phyloP scores from a whole-genome alignment of 805 yeast species.

The Lachancea sp. region DNA sequence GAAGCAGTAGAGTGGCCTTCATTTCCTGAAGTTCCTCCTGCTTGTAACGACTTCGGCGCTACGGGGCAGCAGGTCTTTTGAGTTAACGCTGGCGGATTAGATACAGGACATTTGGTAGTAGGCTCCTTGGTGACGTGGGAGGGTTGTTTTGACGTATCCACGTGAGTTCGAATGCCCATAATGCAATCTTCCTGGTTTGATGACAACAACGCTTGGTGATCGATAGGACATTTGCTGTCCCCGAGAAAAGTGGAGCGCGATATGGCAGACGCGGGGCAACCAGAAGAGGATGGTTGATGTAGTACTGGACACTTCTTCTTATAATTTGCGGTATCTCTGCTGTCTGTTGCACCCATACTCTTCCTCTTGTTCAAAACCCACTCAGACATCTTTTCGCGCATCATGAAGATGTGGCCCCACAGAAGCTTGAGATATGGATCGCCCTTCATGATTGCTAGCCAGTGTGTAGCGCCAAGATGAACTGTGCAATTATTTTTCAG shows the following conservation, averaged over 20 bases:
- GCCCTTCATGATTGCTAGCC: conserved; percentile 54
- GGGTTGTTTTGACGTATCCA: background rate
- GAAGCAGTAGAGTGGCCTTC: background rate
- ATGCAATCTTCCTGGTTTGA: background rate
- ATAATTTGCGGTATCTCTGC: background rate
- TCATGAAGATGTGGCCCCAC: conserved; percentile 44
- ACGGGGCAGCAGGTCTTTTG: conserved; percentile 3
- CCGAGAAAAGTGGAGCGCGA: background rate
- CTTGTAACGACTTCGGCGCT: background rate
- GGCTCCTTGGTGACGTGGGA: background rate
- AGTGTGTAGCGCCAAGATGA: conserved; percentile 48
- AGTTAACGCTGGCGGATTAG: background rate
- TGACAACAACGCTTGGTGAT: conserved; percentile 20
- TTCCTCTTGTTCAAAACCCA: conserved; percentile 28
- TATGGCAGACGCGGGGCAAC: conserved; percentile 7
- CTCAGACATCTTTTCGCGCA: conserved; percentile 35
- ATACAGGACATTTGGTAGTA: background rate
- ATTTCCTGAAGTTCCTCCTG: background rate
- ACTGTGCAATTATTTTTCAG: conserved; percentile 38
- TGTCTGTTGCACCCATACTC: background rate
- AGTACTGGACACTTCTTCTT: conserved; percentile 26
- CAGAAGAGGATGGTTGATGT: conserved; percentile 11
- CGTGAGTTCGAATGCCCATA: background rate
- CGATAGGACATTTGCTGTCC: conserved; percentile 15
- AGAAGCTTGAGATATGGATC: conserved; percentile 49